Base-by-base conservation (phyloP, 108 stramenopile genomes). In the Discostella pseudostelligera region DNA sequence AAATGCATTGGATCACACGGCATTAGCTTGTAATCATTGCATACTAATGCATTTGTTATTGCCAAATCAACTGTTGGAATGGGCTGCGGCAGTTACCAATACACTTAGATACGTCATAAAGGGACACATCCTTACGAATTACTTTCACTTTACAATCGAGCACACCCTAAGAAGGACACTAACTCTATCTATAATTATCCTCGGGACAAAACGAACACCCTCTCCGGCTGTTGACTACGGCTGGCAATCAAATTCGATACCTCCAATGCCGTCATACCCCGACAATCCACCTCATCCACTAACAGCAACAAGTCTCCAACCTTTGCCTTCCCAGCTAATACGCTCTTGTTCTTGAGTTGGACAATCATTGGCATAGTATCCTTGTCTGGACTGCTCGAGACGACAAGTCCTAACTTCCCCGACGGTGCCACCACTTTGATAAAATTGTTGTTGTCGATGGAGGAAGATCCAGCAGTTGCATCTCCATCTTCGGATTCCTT, bases 221-320 rank as follows among this genome's bases (percentile, higher is more conserved):
- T 59, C 14, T 28, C 59, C 11, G 36, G 11, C 10, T 21, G 22
- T 17, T 20, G 37, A 21, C n/a, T 21, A 4, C 59, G 40, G 7
- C 12, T 19, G 2, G 29, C 26, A 8, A 59, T 59, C 43, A 28
- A 22, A 39, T 43, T 39, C 24, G 59, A 59, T 1, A 42, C 59
- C 44, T 59, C 59, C 36, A 35, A 19, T 13, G 59, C 40, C 24
- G 59, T 16, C 59, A 59, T 59, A 26, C 59, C 59, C 3, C 40
- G 59, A 42, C 59, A 59, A 29, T 59, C 59, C 8, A 59, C 59
- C 59, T 59, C 59, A 28, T 59, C 59, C 14, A 59, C 40, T 19
- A 24, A 45, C 59, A 59, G 59, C 17, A 59, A 28, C 39, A 59
- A 45, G 26, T 59, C 59, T 39, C 59, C 59, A 22, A 40, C 39